Base-by-base conservation (phyloP, 1,139 yeast species). In the Suhomyces bribrorum region DNA sequence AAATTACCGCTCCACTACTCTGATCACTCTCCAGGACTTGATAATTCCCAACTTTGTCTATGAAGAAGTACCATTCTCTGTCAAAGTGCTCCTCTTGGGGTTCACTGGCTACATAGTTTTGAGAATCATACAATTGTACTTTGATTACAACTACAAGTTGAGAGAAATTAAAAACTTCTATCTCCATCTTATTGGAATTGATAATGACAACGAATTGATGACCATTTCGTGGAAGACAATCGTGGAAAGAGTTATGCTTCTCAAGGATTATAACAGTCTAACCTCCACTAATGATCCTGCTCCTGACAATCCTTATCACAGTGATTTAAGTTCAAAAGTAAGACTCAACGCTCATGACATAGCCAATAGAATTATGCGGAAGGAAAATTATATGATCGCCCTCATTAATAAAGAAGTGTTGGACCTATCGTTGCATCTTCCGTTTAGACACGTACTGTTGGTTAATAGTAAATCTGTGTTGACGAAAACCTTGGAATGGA, bases 301-400 rank as follows among this genome's bases (percentile, higher is more conserved):
- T 8, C 23, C 37, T 4, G 69, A n/a, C 5, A 57, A 52, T 3
- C 61, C 62, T 32, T 62, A 59, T 42, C 49, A 61, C 29, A 74
- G 79, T 43, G 86, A 82, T 57, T 69, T 81, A 40, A 82, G 79
- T 43, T 80, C 90, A 0, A 85, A 83, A 52, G 79, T 82, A 34
- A 69, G 90, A 45, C 72, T 92, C 39, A 92, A 87, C 56, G 95
- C 97, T 3, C 97, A 89, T 59, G 95, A 85, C 53, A 87, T 92
- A 40, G 97, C 97, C 11, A 94, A 92, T 58, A 71, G 98, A 45
- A 86, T 92, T 41, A 90, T 92, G 98, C 73, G 99, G 40, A 85
- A 83, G 49, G 98, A 94, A 48, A 92, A 92, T 57, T 92, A 90
- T 57, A 75, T 88, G 69, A 87, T 92, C 55, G 97, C 97, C 0